Conservation (phyloP, 140 eudicot species). For the Ambrosia hybrid region DNA sequence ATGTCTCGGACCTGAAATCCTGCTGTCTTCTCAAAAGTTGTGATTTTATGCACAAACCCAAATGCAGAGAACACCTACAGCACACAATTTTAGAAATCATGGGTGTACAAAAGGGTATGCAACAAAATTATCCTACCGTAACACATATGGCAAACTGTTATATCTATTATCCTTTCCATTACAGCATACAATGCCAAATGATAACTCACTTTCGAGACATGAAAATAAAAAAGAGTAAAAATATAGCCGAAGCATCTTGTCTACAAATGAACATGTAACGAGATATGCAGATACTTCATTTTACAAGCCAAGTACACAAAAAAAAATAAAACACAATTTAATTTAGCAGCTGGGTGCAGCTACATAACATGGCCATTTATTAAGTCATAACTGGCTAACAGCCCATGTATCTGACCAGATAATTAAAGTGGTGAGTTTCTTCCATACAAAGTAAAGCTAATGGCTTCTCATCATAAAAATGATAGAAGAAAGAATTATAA, state of each 20-base stretch:
- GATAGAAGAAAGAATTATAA: background rate
- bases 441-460: background rate
- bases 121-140: background rate
- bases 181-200: background rate
- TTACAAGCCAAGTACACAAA: background rate
- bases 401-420: no score
- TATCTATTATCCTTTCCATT: background rate
- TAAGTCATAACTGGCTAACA: background rate
- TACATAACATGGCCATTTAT: background rate
- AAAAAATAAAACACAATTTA: background rate
- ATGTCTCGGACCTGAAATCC: conserved; percentile 70
- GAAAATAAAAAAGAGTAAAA: background rate
- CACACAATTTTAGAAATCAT: background rate
- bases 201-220: background rate
- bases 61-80: conserved; percentile 87
- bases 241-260: conserved; percentile 8
- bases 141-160: no score
- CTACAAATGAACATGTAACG: no score
- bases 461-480: background rate
- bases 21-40: conserved; percentile 97
- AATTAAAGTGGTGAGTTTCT: background rate
- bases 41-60: conserved; percentile 94
- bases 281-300: background rate
- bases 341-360: background rate
- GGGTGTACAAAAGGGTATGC: no score